These are phyloP conservation scores for Pulveroboletus sp. DNA, from an alignment of 768 basidiomycete species.

Conservation along the genomic window DNA sequence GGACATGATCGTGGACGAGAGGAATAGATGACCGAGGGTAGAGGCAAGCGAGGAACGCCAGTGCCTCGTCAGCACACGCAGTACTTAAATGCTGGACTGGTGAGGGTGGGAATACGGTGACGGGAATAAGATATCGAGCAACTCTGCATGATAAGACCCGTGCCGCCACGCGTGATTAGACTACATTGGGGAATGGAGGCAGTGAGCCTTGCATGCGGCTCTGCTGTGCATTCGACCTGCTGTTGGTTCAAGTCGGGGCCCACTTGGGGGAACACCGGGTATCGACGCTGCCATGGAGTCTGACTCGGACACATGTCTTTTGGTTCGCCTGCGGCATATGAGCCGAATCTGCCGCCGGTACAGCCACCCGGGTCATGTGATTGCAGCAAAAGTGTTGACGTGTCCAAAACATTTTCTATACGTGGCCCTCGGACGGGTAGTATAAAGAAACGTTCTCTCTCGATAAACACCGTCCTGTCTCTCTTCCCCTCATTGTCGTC, in stretches of 20 bases:
- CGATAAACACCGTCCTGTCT: constrained; percentile 3
- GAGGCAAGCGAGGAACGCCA: neutral
- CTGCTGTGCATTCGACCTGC: too few relatives aligned
- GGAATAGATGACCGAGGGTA: neutral
- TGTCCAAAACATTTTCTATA: constrained; percentile 27
- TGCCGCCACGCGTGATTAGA: neutral
- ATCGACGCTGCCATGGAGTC: too few relatives aligned
- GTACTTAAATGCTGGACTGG: neutral
- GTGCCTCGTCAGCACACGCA: neutral
- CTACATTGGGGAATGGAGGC: neutral
- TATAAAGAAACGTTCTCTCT: constrained; percentile 21
- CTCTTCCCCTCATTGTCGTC: constrained; percentile 12
- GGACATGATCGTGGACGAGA: constrained; percentile 9
- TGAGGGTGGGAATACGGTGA: constrained; percentile 4
- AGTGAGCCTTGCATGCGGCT: too few relatives aligned
- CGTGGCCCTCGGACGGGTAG: constrained; percentile 23
- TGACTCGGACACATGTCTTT: too few relatives aligned
- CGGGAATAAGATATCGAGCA: neutral
- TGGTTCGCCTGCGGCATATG: too few relatives aligned
- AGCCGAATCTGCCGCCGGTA: neutral
- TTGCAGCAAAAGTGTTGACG: constrained; percentile 32
- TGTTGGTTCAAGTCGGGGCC: too few relatives aligned
- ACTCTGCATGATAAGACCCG: neutral
- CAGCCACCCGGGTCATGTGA: constrained; percentile 13
- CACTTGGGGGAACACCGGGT: too few relatives aligned